These are phyloP conservation scores for Rostrohypoxylon terebratum DNA, from an alignment of 495 filamentous ascomycete genomes.

Conservation along the genomic window DNA sequence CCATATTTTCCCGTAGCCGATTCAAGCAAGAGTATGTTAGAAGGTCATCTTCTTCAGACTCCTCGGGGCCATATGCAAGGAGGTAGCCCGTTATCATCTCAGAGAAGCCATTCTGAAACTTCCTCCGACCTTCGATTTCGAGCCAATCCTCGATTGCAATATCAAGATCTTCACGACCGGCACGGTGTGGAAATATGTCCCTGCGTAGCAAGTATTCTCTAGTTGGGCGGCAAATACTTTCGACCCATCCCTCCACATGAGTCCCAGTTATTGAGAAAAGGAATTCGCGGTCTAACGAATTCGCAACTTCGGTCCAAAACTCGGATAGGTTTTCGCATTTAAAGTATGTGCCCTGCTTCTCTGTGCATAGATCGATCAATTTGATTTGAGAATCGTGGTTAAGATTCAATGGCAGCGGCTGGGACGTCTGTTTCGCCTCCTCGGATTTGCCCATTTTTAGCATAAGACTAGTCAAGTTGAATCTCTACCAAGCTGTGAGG, in stretches of 20 bases:
- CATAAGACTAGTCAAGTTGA: background rate
- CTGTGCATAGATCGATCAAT: conserved; percentile 2
- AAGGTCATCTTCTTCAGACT: background rate
- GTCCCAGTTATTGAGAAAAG: background rate
- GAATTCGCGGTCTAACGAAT: background rate
- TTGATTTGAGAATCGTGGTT: background rate
- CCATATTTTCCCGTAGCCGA: conserved; percentile 2
- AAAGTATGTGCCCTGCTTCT: conserved; percentile 4
- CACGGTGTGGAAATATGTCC: background rate
- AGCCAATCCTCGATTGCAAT: conserved; percentile 13
- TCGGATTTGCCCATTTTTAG: background rate
- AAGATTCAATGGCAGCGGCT: no score
- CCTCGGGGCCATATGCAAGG: conserved; percentile 3
- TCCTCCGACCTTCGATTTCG: conserved; percentile 7
- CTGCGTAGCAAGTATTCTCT: background rate
- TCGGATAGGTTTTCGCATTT: background rate
- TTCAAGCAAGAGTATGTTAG: conserved; percentile 3
- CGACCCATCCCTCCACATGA: background rate
- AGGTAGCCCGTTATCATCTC: background rate
- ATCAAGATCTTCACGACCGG: conserved; percentile 2
- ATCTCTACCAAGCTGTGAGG: background rate
- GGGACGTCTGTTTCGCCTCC: background rate
- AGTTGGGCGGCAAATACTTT: background rate
- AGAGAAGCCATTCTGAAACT: background rate
- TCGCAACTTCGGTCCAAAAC: background rate